Evolutionary conservation across 2,329 filamentous ascomycete genomes (phyloP), one percentile per base, ranked within the genome.

Genomic region (Kalmusia sp.): DNA sequence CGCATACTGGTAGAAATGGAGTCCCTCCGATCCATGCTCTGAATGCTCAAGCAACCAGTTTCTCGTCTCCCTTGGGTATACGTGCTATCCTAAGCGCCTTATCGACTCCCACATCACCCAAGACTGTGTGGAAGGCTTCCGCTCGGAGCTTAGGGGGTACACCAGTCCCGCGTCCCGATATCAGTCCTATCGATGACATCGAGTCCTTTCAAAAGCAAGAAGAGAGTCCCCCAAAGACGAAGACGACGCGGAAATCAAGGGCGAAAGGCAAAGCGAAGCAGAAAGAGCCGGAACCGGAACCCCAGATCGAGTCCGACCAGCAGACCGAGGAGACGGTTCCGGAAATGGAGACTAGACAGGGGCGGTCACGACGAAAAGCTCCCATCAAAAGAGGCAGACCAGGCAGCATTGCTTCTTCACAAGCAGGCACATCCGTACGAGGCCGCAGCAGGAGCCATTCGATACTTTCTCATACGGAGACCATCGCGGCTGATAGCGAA

Each of bases 391-490:
- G 69, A 50, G 58, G 55, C 28, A 62, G 74, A 53, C 69, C 68
- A 22, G 74, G 71, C 33, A 81, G 79, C 53, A 73, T 76, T 37
- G 73, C 77, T 21, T 81, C 80, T 12, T 81, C 79, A 12, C 74
- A 75, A 46, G 72, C 79, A 22, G 77, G 75, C 34, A 76, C 76
- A 4, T 79, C 78, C 14, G 60, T 71, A 22, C 74, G 76, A 53
- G 75, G 73, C 40, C 72, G 77, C 11, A 81, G 79, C 41, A 70
- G 80, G 44, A 82, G 80, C 58, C 78, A 78, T 30, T 82, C 80
- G 11, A 71, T 81, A 38, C 65, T 76, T 12, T 81, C 79, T 2
- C 76, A 78, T 38, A 73, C 74, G 4, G 78, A 79, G 21, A 76
- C 73, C 0, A 52, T 76, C 28, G 69, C 71, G 3, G 61, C 68